Base-by-base conservation (phyloP, 1,139 yeast species). In the Saccharomyces hybrid region DNA sequence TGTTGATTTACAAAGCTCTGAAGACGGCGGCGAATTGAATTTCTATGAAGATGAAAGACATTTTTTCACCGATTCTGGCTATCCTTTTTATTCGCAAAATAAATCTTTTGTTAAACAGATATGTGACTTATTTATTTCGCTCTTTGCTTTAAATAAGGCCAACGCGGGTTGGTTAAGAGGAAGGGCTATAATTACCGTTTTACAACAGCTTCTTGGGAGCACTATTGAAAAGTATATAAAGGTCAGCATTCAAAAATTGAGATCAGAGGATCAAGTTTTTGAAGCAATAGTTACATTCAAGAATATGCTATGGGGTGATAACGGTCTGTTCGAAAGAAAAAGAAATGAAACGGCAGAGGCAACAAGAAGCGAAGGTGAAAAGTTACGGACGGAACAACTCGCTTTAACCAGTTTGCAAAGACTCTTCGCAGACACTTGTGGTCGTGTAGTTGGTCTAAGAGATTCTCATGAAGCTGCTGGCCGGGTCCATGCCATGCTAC, bases 171-270 rank as follows among this genome's bases (percentile, higher is more conserved):
- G 97, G 96, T 71, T 90, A 1, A 74, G 96, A 54, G 97, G 97
- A 0, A 75, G 91, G 51, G 97, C 97, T 0, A 76, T 89, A 3
- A 78, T 90, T 46, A 83, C 89, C 2, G 82, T 91, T 3, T 74
- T 90, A 47, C 97, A 90, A 68, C 97, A 89, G 68, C 70, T 91
- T 1, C 78, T 91, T 53, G 97, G 97, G 0, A 88, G 95, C 2
- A 86, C 97, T 0, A 84, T 90, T 55, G 97, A 91, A 65, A 83
- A 82, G 64, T 84, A 84, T 58, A 78, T 85, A 7, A 73, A 82
- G 46, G 78, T 77, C n/a, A 71, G 72, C 60, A 77, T 77, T 68
- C 76, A 62, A 62, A 74, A 66, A 57, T 68, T 68, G 55, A 78
- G 77, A 47, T 74, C 79, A 5, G 84, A 82, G 52, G 80, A 77